Evolutionary conservation across 2,329 filamentous ascomycete species (phyloP).

Genomic region (Lecanicillium sp.): DNA sequence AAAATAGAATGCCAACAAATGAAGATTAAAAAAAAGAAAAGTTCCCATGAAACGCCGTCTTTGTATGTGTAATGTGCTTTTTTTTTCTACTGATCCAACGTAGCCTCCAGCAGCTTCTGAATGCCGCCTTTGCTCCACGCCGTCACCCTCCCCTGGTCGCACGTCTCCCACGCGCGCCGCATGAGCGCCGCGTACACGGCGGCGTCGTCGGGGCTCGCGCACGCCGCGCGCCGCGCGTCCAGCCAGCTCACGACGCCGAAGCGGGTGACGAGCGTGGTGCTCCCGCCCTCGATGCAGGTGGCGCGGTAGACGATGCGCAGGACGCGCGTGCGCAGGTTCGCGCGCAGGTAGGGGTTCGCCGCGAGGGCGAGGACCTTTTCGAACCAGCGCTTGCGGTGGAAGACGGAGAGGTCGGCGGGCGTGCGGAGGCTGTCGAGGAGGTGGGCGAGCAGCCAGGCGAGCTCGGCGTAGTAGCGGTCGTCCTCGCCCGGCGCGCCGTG

Average conservation of each 20-base stretch:
- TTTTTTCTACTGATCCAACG: not conserved
- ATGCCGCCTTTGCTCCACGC: conserved; percentile 57
- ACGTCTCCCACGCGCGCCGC: conserved; percentile 55
- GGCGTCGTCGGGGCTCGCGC: conserved; percentile 35
- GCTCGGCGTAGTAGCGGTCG: conserved; percentile 65
- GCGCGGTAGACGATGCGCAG: conserved; percentile 60
- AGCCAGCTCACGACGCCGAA: conserved; percentile 73
- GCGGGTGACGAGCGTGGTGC: conserved; percentile 73
- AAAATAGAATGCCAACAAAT: too few relatives aligned
- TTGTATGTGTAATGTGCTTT: not conserved
- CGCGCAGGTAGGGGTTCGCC: conserved; percentile 57
- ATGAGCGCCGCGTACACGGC: conserved; percentile 50
- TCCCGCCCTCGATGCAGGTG: conserved; percentile 62
- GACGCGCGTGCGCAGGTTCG: conserved; percentile 53
- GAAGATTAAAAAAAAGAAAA: too few relatives aligned
- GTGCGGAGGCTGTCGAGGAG: conserved; percentile 62
- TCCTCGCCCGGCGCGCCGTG: conserved; percentile 64
- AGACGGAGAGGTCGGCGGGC: conserved; percentile 52
- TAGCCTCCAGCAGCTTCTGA: conserved; percentile 23
- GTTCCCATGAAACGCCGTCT: conserved; percentile 1
- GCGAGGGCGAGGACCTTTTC: conserved; percentile 69
- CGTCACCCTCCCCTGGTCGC: conserved; percentile 58
- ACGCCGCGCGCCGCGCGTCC: conserved; percentile 49
- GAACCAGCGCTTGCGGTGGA: conserved; percentile 60
- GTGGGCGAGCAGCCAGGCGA: conserved; percentile 68